Evolutionary conservation across 176 grass and related monocot species (phyloP).

Genomic region (Oryza longistaminata): DNA sequence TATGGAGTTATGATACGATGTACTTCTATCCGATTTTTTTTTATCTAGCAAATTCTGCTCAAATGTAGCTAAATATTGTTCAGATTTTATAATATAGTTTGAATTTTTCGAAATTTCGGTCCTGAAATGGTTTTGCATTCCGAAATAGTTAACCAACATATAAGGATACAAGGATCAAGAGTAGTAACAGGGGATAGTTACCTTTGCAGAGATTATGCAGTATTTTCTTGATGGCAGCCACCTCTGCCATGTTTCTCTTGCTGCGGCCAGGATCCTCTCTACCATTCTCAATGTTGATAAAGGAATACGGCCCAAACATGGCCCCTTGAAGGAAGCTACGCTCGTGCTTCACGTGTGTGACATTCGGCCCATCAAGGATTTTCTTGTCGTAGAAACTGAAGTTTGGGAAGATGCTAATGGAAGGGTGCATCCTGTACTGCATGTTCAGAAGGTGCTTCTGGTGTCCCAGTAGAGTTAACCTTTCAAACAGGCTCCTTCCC

Average conservation of each 20-base stretch:
- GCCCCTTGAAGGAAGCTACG: conserved; percentile 29
- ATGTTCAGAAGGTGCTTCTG: conserved; percentile 70
- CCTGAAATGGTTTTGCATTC: too few species aligned
- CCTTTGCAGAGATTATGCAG: conserved; percentile 37
- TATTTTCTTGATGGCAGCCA: conserved; percentile 46
- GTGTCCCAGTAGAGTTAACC: conserved; percentile 56
- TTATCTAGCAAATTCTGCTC: too few species aligned
- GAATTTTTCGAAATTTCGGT: too few species aligned
- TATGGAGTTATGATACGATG: too few species aligned
- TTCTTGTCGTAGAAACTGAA: conserved; percentile 47
- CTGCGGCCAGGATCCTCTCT: conserved; percentile 46
- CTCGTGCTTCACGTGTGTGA: conserved; percentile 14
- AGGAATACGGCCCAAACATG: conserved; percentile 75
- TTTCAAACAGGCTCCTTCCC: conserved; percentile 68
- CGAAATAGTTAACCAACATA: too few species aligned
- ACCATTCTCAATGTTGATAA: conserved; percentile 56
- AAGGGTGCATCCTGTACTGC: conserved; percentile 87
- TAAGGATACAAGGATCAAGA: too few species aligned
- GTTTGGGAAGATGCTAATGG: conserved; percentile 71
- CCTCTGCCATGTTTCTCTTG: conserved; percentile 60
- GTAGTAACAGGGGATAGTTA: not conserved
- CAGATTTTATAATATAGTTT: too few species aligned
- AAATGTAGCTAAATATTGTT: too few species aligned
- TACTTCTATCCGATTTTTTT: too few species aligned
- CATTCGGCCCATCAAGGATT: conserved; percentile 61